Evolutionary conservation across 2,329 filamentous ascomycete species (phyloP).

Genomic region (Didymella exigua): DNA sequence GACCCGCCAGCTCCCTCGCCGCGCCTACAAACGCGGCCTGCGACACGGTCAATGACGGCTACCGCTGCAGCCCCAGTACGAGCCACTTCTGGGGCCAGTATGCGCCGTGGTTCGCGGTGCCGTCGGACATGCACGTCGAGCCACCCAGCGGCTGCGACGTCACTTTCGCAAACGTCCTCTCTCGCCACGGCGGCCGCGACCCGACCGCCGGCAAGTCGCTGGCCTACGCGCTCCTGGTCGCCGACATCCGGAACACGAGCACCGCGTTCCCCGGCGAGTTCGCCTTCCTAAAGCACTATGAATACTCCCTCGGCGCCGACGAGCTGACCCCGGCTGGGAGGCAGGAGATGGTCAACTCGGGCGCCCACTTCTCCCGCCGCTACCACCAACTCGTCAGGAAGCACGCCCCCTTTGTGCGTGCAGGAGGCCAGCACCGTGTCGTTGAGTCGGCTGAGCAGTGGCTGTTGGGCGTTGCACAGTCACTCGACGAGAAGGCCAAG

Average conservation of each 20-base stretch:
- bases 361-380: slow-evolving; percentile 74
- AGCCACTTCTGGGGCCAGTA: slow-evolving; percentile 85
- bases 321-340: slow-evolving; percentile 72
- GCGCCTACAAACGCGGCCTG: slow-evolving; percentile 47
- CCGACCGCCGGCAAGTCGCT: slow-evolving; percentile 73
- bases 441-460: slow-evolving; percentile 77
- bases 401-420: slow-evolving; percentile 71
- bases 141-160: slow-evolving; percentile 72
- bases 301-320: slow-evolving; percentile 73
- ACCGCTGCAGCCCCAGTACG: slow-evolving; percentile 65
- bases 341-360: slow-evolving; percentile 74
- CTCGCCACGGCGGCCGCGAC: slow-evolving; percentile 82
- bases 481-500: slow-evolving; percentile 51
- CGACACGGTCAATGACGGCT: slow-evolving; percentile 62
- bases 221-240: slow-evolving; percentile 67
- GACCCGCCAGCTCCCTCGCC: slow-evolving; percentile 27
- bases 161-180: slow-evolving; percentile 81
- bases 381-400: slow-evolving; percentile 68
- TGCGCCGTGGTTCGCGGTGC: slow-evolving; percentile 79
- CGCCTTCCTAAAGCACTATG: slow-evolving; percentile 73
- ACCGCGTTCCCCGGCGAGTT: slow-evolving; percentile 66
- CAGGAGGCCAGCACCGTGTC: slow-evolving; percentile 72
- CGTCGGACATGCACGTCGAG: slow-evolving; percentile 65
- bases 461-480: slow-evolving; percentile 72
- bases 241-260: slow-evolving; percentile 66